Percentiles rank a stretch among this genome's conserved stretches.
phyloP scores from a whole-genome alignment of 352 stramenopile species.

The Phytophthora agathidicida region DNA sequence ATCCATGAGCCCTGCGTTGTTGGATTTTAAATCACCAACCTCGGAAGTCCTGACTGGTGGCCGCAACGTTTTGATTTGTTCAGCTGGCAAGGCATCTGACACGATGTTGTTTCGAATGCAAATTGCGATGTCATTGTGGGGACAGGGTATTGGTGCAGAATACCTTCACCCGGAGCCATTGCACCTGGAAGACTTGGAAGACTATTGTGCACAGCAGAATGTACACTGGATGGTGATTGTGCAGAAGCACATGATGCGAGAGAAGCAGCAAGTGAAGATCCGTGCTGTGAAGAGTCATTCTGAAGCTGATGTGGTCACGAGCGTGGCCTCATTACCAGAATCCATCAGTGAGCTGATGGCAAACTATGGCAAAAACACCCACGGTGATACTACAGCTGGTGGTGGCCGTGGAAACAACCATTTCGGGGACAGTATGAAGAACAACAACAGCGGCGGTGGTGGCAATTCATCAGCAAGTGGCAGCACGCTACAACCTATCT shows the following conservation, averaged over 20 bases:
- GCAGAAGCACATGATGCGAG: slow-evolving; percentile 80
- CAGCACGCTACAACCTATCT: slow-evolving; percentile 58
- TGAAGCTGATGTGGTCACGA: slow-evolving; percentile 75
- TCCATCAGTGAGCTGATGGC: slow-evolving; percentile 59
- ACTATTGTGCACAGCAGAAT: slow-evolving; percentile 78
- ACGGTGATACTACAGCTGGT: slow-evolving; percentile 22
- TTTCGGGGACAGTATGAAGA: slow-evolving; percentile 31
- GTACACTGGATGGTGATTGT: slow-evolving; percentile 89
- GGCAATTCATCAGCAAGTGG: slow-evolving; percentile 8
- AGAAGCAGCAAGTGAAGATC: slow-evolving; percentile 89
- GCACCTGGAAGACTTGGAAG: slow-evolving; percentile 83
- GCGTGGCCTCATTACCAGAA: slow-evolving; percentile 64
- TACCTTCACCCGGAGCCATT: slow-evolving; percentile 85
- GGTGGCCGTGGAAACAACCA: slow-evolving; percentile 30
- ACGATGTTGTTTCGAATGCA: slow-evolving; percentile 82
- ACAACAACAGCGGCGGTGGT: slow-evolving; percentile 18
- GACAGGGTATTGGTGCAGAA: slow-evolving; percentile 70
- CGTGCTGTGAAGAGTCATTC: slow-evolving; percentile 71
- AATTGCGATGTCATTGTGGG: slow-evolving; percentile 80
- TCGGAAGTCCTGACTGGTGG: slow-evolving; percentile 46
- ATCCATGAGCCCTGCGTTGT: slow-evolving; percentile 29
- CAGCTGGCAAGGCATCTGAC: slow-evolving; percentile 70
- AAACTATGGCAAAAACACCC: slow-evolving; percentile 23
- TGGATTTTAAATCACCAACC: slow-evolving; percentile 45
- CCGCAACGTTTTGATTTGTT: slow-evolving; percentile 78